Evolutionary conservation across 176 grass and related monocot genomes (phyloP).

Genomic region (Musa troglodytarum): DNA sequence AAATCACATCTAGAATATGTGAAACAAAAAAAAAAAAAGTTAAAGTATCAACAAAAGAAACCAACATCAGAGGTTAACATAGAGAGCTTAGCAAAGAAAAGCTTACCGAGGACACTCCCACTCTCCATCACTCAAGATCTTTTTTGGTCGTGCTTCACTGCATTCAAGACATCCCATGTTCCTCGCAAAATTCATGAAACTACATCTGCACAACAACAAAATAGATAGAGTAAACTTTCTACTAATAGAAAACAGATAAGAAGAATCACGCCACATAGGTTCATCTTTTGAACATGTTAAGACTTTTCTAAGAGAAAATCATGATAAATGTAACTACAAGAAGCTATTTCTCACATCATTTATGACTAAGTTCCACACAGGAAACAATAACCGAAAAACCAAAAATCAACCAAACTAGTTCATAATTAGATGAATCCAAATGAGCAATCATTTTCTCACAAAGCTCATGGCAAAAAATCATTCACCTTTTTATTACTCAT

Average conservation of each 20-base stretch:
- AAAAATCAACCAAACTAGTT: not conserved
- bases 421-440: not conserved
- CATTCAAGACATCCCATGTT: conserved; percentile 84
- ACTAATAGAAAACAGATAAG: not conserved
- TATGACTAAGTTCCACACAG: not conserved
- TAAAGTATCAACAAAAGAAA: not conserved
- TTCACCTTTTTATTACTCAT: not conserved
- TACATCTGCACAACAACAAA: conserved; percentile 57
- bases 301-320: not conserved
- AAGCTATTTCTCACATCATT: not conserved
- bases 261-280: not conserved
- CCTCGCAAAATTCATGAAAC: conserved; percentile 90
- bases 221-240: not conserved
- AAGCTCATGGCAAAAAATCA: not conserved
- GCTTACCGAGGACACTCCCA: conserved; percentile 98
- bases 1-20: conserved; percentile 64
- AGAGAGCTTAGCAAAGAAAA: conserved; percentile 3
- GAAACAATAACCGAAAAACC: not conserved
- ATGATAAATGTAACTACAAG: not conserved
- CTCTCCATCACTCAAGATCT: conserved; percentile 62
- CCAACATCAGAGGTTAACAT: not conserved
- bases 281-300: not conserved
- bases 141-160: conserved; percentile 60
- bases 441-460: not conserved
- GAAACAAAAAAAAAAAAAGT: not conserved